Base-by-base conservation (phyloP, 2,329 filamentous ascomycete species). In the Chalara sp. region DNA sequence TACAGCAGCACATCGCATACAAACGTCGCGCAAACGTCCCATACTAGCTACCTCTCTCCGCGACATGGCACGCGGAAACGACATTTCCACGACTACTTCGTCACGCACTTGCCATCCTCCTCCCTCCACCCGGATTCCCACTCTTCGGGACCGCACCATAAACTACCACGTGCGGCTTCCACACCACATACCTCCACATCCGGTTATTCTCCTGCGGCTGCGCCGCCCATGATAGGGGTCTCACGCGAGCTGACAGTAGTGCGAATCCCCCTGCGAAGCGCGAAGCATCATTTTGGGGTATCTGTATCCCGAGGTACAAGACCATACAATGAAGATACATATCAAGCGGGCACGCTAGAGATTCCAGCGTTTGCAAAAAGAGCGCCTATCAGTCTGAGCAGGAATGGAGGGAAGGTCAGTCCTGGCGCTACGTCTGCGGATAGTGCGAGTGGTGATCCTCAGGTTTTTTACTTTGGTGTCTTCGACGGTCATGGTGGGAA, bases 381-480 rank as follows among this genome's bases (percentile, higher is more conserved):
- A 37, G 80, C 83, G 5, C 91, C 92, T 10, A 77, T 88, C 54
- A 84, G 78, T 60, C 61, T 78, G 42, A 66, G 57, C 49, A 46
- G 63, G 12, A 53, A 46, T 13, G 51, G 55, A 7, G 49, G 50
- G 28, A 56, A 54, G 32, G 37, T 37, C 4, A 59, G 45, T 43
- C 47, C 49, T 29, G 79, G 74, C 55, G 82, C 82, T 46, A 88
- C 79, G 29, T 81, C 76, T 7, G 88, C 89, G 5, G 87, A 88
- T 52, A 87, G 84, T 57, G 81, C 87, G 1, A 87, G 81, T 56
- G 92, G 92, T 2, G 92, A 97, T 64, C 92, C 92, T 1, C 92
- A 97, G 66, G 85, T 97, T 33, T 99, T 99, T 69, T 99, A 97
- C 68, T 99, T 96, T 75, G 91, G 81, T 1, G 84, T 97, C 1